Conservation (phyloP, 306 rosid species). For the Vigna angularis region DNA sequence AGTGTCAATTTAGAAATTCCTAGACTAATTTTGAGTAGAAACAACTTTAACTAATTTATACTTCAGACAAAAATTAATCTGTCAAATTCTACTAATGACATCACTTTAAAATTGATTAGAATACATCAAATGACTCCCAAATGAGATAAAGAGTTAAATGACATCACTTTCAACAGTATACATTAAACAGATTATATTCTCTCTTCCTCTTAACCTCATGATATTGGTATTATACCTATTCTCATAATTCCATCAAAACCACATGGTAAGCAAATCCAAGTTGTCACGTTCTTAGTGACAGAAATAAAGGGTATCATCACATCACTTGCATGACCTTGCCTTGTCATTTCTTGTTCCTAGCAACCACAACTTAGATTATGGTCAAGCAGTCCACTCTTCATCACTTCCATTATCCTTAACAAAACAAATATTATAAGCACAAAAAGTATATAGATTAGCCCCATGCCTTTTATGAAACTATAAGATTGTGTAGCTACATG, state of each 20-base stretch:
- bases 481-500: neutral
- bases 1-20: no score
- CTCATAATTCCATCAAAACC: constrained; percentile 12
- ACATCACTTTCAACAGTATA: neutral
- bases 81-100: no score
- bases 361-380: constrained; percentile 26
- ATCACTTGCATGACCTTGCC: constrained; percentile 19
- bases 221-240: neutral
- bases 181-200: neutral
- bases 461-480: constrained; percentile 23
- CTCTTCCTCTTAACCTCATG: constrained; percentile 1
- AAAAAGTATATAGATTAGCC: constrained; percentile 23
- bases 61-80: no score
- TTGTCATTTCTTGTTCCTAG: constrained; percentile 20
- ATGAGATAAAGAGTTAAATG: neutral
- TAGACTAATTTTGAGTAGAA: no score
- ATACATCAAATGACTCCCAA: neutral
- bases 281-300: constrained; percentile 3
- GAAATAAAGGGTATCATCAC: constrained; percentile 14
- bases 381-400: constrained; percentile 78
- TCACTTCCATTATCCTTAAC: constrained; percentile 67
- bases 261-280: neutral
- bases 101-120: neutral
- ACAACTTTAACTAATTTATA: no score
- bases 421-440: constrained; percentile 17